These are phyloP conservation scores for Alnus rubra DNA, from an alignment of 306 rosid genomes.

Conservation along the genomic window DNA sequence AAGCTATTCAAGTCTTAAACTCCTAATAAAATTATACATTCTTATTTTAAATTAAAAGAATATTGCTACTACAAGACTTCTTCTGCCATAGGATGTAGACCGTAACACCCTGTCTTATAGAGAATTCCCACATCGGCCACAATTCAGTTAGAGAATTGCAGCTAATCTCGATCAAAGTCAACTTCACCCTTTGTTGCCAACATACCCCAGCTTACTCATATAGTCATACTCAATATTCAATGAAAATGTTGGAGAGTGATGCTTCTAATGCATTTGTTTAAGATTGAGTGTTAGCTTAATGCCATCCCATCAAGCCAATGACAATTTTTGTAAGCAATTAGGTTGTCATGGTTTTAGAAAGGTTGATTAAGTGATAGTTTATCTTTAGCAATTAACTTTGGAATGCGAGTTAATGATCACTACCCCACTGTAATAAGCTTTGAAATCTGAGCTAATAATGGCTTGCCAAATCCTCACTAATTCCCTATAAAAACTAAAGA, in stretches of 20 bases:
- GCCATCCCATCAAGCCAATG: not conserved
- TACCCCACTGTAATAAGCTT: not conserved
- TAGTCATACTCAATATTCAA: not conserved
- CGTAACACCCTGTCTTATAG: too few relatives aligned
- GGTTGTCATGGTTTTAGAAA: not conserved
- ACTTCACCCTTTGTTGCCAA: not conserved
- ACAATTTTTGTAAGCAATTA: not conserved
- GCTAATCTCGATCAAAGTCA: not conserved
- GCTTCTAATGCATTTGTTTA: not conserved
- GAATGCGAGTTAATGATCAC: slow-evolving; percentile 2
- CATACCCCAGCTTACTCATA: not conserved
- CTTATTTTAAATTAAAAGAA: too few relatives aligned
- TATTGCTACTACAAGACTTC: too few relatives aligned
- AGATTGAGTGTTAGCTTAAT: not conserved
- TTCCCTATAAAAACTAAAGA: not conserved
- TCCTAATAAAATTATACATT: too few relatives aligned
- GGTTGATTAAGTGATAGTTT: not conserved
- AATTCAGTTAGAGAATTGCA: too few relatives aligned
- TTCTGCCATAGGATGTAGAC: too few relatives aligned
- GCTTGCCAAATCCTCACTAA: not conserved
- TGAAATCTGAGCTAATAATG: not conserved
- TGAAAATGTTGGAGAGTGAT: not conserved
- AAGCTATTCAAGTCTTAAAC: too few relatives aligned
- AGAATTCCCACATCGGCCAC: too few relatives aligned
- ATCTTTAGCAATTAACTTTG: not conserved